A percentile compares a stretch with the other conserved stretches of the same genome.
Evolutionary conservation across 164 flowering plant species (phyloP).

Genomic region (Pachysandra terminalis): DNA sequence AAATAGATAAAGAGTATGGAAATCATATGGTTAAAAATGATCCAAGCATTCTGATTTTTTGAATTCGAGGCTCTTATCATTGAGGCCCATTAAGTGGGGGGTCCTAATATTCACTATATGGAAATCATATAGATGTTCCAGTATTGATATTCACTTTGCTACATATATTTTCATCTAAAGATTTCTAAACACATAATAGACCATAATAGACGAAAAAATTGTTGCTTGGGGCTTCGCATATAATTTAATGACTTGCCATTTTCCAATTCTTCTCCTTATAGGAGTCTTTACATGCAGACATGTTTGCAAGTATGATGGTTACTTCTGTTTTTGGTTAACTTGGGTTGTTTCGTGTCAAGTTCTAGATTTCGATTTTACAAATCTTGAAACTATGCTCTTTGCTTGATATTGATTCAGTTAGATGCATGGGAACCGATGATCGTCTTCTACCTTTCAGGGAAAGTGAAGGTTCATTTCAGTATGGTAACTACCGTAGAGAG

Average conservation of each 20-base stretch:
- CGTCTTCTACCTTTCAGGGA: slow-evolving; percentile 40
- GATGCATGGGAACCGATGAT: neutral
- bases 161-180: neutral
- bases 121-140: too few relatives aligned
- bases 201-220: too few relatives aligned
- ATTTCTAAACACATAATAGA: neutral
- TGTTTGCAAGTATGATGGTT: neutral
- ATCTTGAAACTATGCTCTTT: neutral
- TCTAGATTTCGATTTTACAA: neutral
- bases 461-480: slow-evolving; percentile 76
- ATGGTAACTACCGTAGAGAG: slow-evolving; percentile 70
- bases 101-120: neutral
- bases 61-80: too few relatives aligned
- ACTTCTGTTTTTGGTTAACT: neutral
- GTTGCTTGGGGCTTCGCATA: too few relatives aligned
- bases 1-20: too few relatives aligned
- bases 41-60: too few relatives aligned
- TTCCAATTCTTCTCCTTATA: neutral
- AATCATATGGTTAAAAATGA: too few relatives aligned
- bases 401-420: neutral
- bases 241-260: too few relatives aligned
- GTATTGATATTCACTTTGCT: neutral
- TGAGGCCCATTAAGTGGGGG: neutral
- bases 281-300: neutral
- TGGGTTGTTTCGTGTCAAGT: neutral